Evolutionary conservation across 2,329 filamentous ascomycete species (phyloP), one percentile per base, ranked within the genome.

Genomic region (Xenoacremonium recifei): DNA sequence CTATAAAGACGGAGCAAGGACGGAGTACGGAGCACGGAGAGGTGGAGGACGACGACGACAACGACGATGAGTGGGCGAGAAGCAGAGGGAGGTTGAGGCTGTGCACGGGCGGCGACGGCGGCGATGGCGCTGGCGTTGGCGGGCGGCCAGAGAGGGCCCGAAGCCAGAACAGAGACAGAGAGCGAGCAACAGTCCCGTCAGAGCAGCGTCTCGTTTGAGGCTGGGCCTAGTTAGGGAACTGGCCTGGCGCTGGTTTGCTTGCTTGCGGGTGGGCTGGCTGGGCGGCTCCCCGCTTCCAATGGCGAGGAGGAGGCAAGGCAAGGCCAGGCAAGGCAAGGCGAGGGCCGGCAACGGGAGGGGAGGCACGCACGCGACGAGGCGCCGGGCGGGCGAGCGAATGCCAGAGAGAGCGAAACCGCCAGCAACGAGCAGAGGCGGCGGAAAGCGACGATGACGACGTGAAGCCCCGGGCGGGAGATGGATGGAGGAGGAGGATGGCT

Each of bases 221-320:
- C n/a, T n/a, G n/a, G n/a, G n/a, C n/a, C n/a, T n/a, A n/a, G n/a
- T n/a, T n/a, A n/a, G n/a, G n/a, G n/a, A n/a, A n/a, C n/a, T n/a
- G n/a, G n/a, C n/a, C n/a, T n/a, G n/a, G n/a, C n/a, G n/a, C n/a
- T n/a, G n/a, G n/a, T n/a, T n/a, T n/a, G n/a, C n/a, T n/a, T n/a
- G 47, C 53, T 57, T 59, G 57, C 59, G 57, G 57, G 56, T 58
- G 57, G 59, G 57, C 57, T 59, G 56, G 53, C 23, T 55, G 50
- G 48, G 23, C 23, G 36, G 48, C 53, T 54, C 57, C 57, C 57
- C 56, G 57, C 57, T 59, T 59, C 56, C 44, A 55, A 46, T 45
- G 46, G n/a, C 42, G 44, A 55, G 44, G 42, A 34, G 23, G 23
- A 44, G 50, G 47, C 44, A 49, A 44, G 53, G 53, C 44, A 55